Conservation (phyloP, 768 basidiomycete genomes). For the Gautieria morchelliformis region DNA sequence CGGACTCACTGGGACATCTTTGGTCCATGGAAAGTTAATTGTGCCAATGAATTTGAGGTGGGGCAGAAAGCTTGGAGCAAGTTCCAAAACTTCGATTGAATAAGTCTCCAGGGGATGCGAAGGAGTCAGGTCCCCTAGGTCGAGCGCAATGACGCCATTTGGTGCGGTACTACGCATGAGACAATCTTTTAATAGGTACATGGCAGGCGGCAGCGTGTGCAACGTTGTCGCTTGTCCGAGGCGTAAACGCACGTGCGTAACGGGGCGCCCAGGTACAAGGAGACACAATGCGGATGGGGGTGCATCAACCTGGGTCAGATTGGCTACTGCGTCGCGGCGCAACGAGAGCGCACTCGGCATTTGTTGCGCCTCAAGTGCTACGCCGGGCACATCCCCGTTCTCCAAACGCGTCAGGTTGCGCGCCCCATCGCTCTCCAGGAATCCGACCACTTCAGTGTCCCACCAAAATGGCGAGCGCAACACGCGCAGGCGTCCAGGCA, state of each 20-base stretch:
- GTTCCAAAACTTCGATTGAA: constrained; percentile 5
- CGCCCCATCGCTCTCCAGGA: constrained; percentile 3
- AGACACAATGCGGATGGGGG: not conserved
- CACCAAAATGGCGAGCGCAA: constrained; percentile 3
- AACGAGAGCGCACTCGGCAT: not conserved
- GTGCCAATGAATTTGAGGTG: constrained; percentile 1
- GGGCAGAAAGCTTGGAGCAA: constrained; percentile 2
- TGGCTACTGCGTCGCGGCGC: not conserved
- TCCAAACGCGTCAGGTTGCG: constrained; percentile 1
- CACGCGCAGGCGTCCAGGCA: not conserved
- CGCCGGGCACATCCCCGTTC: not conserved
- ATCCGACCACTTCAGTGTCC: not conserved
- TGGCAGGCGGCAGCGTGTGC: not conserved
- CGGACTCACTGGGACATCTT: constrained; percentile 2
- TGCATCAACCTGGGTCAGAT: not conserved
- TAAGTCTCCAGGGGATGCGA: constrained; percentile 3
- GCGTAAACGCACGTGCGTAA: constrained; percentile 1
- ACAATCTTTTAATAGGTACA: not conserved
- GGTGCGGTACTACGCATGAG: not conserved
- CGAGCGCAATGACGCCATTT: not conserved
- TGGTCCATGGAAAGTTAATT: constrained; percentile 3
- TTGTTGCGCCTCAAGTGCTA: not conserved
- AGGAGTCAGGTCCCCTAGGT: constrained; percentile 1
- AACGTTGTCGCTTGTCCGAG: not conserved
- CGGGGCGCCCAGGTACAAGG: constrained; percentile 5